Conservation (phyloP, 2,329 filamentous ascomycete species). For the Fusarium anguioides region DNA sequence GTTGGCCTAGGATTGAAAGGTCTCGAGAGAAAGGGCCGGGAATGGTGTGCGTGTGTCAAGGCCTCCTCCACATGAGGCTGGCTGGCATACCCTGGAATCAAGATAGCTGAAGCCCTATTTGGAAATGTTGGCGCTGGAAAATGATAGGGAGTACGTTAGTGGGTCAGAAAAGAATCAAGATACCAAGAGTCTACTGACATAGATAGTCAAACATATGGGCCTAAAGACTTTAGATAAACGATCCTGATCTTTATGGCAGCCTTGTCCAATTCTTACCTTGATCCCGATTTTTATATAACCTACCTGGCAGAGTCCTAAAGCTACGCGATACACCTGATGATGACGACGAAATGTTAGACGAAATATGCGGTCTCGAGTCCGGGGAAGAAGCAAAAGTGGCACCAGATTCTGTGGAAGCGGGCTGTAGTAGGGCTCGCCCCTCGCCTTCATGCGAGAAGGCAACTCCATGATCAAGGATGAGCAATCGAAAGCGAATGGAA, state of each 20-base stretch:
- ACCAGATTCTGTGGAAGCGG: neutral
- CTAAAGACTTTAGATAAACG: no score
- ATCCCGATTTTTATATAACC: no score
- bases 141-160: constrained; percentile 8
- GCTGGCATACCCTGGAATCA: neutral
- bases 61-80: constrained; percentile 6
- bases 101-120: constrained; percentile 13
- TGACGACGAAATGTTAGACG: constrained; percentile 14
- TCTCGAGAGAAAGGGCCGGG: neutral
- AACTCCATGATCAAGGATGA: neutral
- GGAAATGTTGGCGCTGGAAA: constrained; percentile 6
- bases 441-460: neutral
- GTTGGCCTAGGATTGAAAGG: neutral
- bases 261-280: no score
- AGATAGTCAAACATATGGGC: no score
- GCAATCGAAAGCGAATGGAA: neutral
- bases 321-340: constrained; percentile 6
- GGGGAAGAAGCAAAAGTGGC: constrained; percentile 15
- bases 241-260: no score
- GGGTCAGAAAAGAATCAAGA: no score
- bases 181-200: no score
- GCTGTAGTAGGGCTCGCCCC: constrained; percentile 10
- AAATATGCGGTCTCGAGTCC: constrained; percentile 7
- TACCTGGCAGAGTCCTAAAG: neutral
- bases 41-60: neutral